Base-by-base conservation (phyloP, 805 yeast genomes). In the Candida quercuum region DNA sequence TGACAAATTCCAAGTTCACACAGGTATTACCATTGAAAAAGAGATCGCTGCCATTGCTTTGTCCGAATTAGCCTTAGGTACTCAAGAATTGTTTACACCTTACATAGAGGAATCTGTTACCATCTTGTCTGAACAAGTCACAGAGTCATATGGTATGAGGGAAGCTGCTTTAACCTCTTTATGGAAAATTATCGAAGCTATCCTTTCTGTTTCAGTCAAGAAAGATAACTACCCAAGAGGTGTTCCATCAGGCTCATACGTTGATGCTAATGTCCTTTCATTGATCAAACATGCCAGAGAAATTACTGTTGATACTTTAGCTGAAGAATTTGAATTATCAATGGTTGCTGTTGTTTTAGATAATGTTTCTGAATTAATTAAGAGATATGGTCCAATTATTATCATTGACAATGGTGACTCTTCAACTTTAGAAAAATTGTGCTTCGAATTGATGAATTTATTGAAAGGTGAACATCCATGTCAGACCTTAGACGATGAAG, bases 11-110 rank as follows among this genome's bases (percentile, higher is more conserved):
- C 82, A 86, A 51, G 88, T 93, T 46, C 89, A 88, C 73, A 84
- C 96, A 36, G 97, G 96, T 69, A 78, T 93, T 52, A 86, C 97
- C 48, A 82, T 86, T 52, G 99, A 91, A 67, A 91, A 91, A 66
- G 96, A 89, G 66, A 86, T 87, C 48, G 96, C 96, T n/a, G 74
- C 89, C 32, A 86, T 87, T 54, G 93, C 96, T 7, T 66, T 88
- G 49, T 77, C 86, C 35, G 98, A 93, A 59, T 75, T 89, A 58
- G 95, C 96, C 36, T 63, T 74, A 38, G 96, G 95, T 51, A 85
- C 96, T 34, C 84, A 88, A 56, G 80, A 76, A 41, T 78, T 78
- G 37, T 88, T 91, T 64, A 74, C 80, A 54, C 78, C 79, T 53
- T 87, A 78, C 54, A 82, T 87, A 43, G 87, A 86, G 59, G 66